Evolutionary conservation across 768 basidiomycete genomes (phyloP).

Genomic region (Mycena galericulata): DNA sequence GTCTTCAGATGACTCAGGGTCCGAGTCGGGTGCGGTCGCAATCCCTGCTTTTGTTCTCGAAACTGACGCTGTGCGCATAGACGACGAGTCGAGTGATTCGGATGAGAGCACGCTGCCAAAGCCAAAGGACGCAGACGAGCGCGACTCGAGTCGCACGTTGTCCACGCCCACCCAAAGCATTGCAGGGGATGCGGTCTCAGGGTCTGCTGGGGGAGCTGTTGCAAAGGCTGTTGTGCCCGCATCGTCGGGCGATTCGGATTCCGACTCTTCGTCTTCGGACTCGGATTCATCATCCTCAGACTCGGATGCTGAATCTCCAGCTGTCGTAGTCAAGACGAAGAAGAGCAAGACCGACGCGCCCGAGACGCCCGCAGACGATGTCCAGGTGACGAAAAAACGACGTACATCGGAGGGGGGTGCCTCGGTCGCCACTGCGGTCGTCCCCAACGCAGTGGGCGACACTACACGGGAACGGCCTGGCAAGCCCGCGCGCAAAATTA

Average conservation of each 20-base stretch:
- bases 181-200: background rate
- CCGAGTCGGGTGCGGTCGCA: conserved; percentile 43
- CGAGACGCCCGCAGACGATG: conserved; percentile 35
- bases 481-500: conserved; percentile 54
- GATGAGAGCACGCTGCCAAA: conserved; percentile 10
- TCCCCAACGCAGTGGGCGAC: conserved; percentile 34
- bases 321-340: conserved; percentile 18
- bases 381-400: conserved; percentile 69
- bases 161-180: conserved; percentile 26
- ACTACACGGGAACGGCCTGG: conserved; percentile 31
- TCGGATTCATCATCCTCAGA: conserved; percentile 36
- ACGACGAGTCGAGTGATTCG: conserved; percentile 53
- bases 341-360: conserved; percentile 24
- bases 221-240: background rate
- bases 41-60: conserved; percentile 22
- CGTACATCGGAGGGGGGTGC: conserved; percentile 64
- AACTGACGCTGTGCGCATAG: conserved; percentile 32
- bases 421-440: conserved; percentile 60
- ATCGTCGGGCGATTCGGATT: conserved; percentile 24
- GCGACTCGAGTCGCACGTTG: conserved; percentile 56
- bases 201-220: background rate
- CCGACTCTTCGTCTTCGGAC: conserved; percentile 37
- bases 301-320: conserved; percentile 28
- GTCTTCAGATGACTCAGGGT: conserved; percentile 45
- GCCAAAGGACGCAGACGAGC: conserved; percentile 29